Conservation (phyloP, 257 asterid genomes). For the Eucommia ulmoides region DNA sequence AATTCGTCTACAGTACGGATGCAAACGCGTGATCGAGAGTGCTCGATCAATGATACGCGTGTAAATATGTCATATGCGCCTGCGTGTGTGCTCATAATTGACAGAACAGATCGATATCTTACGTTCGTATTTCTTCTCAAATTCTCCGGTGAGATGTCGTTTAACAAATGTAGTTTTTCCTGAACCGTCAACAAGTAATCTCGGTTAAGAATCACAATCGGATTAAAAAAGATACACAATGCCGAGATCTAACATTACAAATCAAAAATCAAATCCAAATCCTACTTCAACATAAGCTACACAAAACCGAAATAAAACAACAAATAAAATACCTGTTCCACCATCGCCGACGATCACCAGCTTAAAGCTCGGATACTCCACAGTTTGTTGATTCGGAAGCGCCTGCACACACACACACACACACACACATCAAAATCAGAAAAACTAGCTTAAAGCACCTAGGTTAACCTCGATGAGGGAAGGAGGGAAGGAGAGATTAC, state of each 20-base stretch:
- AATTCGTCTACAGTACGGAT: neutral
- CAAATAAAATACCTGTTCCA: conserved; percentile 13
- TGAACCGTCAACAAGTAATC: neutral
- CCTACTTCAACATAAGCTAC: neutral
- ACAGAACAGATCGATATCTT: neutral
- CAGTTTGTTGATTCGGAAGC: conserved; percentile 20
- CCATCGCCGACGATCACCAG: conserved; percentile 28
- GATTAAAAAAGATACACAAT: no score
- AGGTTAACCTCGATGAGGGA: neutral
- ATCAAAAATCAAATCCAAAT: no score
- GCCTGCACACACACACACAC: conserved; percentile 10
- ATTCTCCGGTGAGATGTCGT: conserved; percentile 17
- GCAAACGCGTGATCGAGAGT: no score
- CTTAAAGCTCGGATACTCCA: conserved; percentile 27
- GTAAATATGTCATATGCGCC: neutral
- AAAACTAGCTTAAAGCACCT: neutral
- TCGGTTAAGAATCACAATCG: no score
- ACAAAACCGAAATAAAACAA: neutral
- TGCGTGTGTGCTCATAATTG: neutral
- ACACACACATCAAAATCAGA: neutral
- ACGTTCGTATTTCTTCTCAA: conserved; percentile 21
- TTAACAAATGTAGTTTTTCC: conserved; percentile 25
- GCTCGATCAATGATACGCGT: no score
- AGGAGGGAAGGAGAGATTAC: neutral
- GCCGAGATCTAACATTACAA: no score